Base-by-base conservation (phyloP, 2,329 filamentous ascomycete species). In the Cladosporium sp. region DNA sequence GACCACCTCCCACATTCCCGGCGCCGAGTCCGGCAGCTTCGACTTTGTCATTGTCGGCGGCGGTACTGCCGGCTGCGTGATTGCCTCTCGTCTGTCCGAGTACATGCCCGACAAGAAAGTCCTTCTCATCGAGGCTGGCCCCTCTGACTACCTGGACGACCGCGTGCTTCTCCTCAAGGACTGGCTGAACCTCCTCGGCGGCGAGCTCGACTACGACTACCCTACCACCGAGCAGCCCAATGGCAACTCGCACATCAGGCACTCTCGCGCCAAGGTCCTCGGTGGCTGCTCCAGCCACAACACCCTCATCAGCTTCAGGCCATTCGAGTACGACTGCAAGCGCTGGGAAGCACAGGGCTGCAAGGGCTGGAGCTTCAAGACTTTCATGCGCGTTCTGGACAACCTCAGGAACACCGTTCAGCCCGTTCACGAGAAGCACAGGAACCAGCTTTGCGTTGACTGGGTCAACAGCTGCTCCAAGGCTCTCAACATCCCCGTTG, bases 241-340 rank as follows among this genome's bases (percentile, higher is more conserved):
- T 84, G 90, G 91, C 71, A 96, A 96, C 80, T 94, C 89, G 59
- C 84, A 91, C 77, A 96, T 96, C 77, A 87, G 91, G 64, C 92
- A 96, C 79, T 95, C 92, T 14, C 88, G 92, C 63, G 92, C 92
- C 64, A 96, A 96, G 80, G 91, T 96, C 39, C 83, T 96, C 30
- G 92, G 92, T 66, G 92, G 92, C 65, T 96, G 92, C 81, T 95
- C 91, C 45, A 93, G 89, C 60, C 92, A 96, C 82, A 96, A 96
- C 78, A 96, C 92, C 19, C 81, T 96, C 68, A 96, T 96, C 74
- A 94, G 89, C 17, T 96, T 96, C 84, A 85, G 91, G 25, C 90
- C 92, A 7, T 95, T 96, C 71, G 86, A 92, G 74, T 92, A 95
- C 74, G 92, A 96, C 75, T 84, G 89, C 77, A 83, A 90, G 70